Evolutionary conservation across 1,284 basidiomycete species (phyloP).

Genomic region (Leccinum pachyderme): DNA sequence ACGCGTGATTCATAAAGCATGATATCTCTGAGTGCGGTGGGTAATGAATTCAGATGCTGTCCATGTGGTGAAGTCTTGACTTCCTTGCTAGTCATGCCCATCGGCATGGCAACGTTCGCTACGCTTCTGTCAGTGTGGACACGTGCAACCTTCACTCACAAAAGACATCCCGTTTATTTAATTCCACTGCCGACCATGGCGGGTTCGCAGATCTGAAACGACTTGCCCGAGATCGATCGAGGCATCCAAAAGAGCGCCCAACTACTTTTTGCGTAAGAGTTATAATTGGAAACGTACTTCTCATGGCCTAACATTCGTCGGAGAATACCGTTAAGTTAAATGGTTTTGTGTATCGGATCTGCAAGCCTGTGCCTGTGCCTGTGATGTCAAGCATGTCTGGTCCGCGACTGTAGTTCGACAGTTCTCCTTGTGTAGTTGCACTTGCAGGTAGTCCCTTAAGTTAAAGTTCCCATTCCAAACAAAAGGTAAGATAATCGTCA

Average conservation of each 20-base stretch:
- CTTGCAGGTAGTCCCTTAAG: background rate
- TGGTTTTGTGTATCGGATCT: background rate
- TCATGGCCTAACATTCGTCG: background rate
- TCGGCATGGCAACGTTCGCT: background rate
- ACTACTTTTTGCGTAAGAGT: background rate
- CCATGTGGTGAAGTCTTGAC: slow-evolving; percentile 1
- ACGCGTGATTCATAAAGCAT: slow-evolving; percentile 49
- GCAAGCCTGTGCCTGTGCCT: slow-evolving; percentile 1
- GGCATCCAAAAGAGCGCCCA: background rate
- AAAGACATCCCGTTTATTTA: background rate
- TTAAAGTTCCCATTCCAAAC: background rate
- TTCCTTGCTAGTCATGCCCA: background rate
- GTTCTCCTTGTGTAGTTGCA: background rate
- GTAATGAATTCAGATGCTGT: background rate
- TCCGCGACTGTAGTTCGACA: background rate
- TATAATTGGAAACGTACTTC: background rate
- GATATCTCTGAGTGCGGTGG: slow-evolving; percentile 4
- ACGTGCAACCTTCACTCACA: background rate
- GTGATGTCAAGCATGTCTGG: slow-evolving; percentile 5
- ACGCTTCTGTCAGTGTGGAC: background rate
- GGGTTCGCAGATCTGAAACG: background rate
- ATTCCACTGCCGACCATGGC: slow-evolving; percentile 1
- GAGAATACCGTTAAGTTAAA: background rate
- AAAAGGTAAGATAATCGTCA: background rate
- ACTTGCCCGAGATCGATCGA: slow-evolving; percentile 3